A percentile compares a stretch with the other conserved stretches of the same genome.
Evolutionary conservation across 495 filamentous ascomycete genomes (phyloP).

Genomic region (Sordaria brevicollis): DNA sequence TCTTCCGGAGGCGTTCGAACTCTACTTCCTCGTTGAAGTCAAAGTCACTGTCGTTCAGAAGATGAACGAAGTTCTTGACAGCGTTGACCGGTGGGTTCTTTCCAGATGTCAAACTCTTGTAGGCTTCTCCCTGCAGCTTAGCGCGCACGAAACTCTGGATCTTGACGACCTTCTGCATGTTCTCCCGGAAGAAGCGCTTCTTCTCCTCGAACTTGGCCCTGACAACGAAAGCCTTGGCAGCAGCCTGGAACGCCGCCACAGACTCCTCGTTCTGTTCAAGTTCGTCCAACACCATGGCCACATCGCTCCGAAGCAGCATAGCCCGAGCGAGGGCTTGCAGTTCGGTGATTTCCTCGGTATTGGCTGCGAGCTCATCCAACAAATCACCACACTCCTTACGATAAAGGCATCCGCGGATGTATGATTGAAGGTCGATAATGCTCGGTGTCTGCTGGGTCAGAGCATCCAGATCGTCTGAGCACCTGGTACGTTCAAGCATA

Average conservation of each 20-base stretch:
- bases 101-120: slow-evolving; percentile 90
- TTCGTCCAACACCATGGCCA: slow-evolving; percentile 59
- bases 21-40: slow-evolving; percentile 99
- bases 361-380: slow-evolving; percentile 46
- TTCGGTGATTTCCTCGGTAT: slow-evolving; percentile 46
- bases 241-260: slow-evolving; percentile 65
- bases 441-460: slow-evolving; percentile 47
- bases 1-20: slow-evolving; percentile 84
- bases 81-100: slow-evolving; percentile 96
- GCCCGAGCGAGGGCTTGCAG: slow-evolving; percentile 70
- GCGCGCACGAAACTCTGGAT: slow-evolving; percentile 92
- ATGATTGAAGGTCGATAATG: slow-evolving; percentile 61
- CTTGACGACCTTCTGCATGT: slow-evolving; percentile 98
- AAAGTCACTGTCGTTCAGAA: slow-evolving; percentile 96
- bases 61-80: slow-evolving; percentile 93
- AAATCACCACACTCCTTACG: slow-evolving; percentile 42
- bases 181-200: slow-evolving; percentile 78
- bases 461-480: slow-evolving; percentile 41
- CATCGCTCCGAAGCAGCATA: slow-evolving; percentile 61
- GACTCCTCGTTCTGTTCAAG: slow-evolving; percentile 73
- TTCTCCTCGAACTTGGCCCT: slow-evolving; percentile 71
- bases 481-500: slow-evolving; percentile 39
- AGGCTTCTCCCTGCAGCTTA: slow-evolving; percentile 91
- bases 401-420: slow-evolving; percentile 51
- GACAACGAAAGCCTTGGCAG: slow-evolving; percentile 62